Evolutionary conservation across 768 basidiomycete genomes (phyloP).

Genomic region (Pholiota microspora): DNA sequence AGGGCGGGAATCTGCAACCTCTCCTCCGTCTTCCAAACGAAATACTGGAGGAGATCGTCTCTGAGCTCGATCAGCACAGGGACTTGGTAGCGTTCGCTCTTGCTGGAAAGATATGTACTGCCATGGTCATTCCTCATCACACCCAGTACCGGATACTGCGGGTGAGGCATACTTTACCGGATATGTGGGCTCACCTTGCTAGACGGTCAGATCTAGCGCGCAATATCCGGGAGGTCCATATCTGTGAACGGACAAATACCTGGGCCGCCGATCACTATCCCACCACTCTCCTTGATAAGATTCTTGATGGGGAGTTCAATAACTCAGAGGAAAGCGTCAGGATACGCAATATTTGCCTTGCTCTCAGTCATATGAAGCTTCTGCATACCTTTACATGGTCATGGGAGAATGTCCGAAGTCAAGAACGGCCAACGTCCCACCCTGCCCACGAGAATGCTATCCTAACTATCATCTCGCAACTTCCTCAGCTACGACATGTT

Average conservation of each 20-base stretch:
- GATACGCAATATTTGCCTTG: constrained; percentile 37
- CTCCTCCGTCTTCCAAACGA: constrained; percentile 43
- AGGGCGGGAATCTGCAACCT: constrained; percentile 18
- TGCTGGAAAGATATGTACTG: constrained; percentile 35
- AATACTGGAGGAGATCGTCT: constrained; percentile 45
- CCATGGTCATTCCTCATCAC: constrained; percentile 43
- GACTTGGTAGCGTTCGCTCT: constrained; percentile 46
- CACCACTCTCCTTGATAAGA: constrained; percentile 30
- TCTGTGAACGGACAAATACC: constrained; percentile 37
- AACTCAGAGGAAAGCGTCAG: constrained; percentile 30
- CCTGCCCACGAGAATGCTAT: constrained; percentile 38
- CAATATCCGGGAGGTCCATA: constrained; percentile 44
- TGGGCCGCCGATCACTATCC: constrained; percentile 41
- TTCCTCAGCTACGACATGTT: constrained; percentile 31
- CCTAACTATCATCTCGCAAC: constrained; percentile 28
- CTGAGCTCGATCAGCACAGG: constrained; percentile 37
- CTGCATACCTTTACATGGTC: constrained; percentile 45
- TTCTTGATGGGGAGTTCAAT: constrained; percentile 20
- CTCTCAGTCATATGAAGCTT: constrained; percentile 39
- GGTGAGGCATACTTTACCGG: constrained; percentile 35
- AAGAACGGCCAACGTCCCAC: constrained; percentile 28
- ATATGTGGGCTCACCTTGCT: constrained; percentile 51
- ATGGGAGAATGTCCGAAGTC: constrained; percentile 25
- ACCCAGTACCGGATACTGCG: constrained; percentile 49
- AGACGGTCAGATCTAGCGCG: constrained; percentile 45